Conservation (phyloP, 192 early-diverging fungal species). For the Entomortierella parvispora region DNA sequence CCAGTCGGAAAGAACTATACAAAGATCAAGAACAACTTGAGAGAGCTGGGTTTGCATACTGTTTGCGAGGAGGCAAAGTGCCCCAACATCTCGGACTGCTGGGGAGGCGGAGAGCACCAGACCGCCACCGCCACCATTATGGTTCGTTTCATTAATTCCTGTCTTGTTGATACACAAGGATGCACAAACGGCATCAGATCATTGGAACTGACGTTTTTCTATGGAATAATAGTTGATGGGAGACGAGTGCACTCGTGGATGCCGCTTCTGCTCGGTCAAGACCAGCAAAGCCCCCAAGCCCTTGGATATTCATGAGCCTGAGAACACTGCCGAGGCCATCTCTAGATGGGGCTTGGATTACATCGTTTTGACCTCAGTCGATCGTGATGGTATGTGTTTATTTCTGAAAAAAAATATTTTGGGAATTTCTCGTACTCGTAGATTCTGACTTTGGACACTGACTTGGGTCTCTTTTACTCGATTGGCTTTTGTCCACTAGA, state of each 20-base stretch:
- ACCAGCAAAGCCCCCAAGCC: constrained; percentile 87
- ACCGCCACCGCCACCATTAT: constrained; percentile 99
- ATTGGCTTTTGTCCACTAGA: constrained; percentile 58
- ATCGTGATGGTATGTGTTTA: constrained; percentile 78
- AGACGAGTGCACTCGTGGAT: constrained; percentile 97
- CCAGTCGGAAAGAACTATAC: constrained; percentile 83
- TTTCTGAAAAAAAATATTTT: too few species aligned
- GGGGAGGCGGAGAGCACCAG: constrained; percentile 95
- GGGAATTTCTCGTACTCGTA: neutral
- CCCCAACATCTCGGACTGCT: constrained; percentile 99
- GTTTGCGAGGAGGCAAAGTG: constrained; percentile 98
- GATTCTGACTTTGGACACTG: neutral
- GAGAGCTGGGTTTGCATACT: constrained; percentile 95
- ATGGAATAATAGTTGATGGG: constrained; percentile 80
- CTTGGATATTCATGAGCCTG: constrained; percentile 90
- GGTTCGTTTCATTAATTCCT: constrained; percentile 36
- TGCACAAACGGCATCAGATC: neutral
- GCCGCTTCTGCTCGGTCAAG: constrained; percentile 98
- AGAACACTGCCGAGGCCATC: constrained; percentile 93
- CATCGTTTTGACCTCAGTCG: constrained; percentile 96
- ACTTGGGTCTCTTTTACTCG: neutral
- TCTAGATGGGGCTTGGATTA: constrained; percentile 96
- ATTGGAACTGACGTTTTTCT: neutral
- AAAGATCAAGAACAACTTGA: constrained; percentile 88
- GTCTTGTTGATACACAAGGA: constrained; percentile 2